phyloP scores from a whole-genome alignment of 2,329 filamentous ascomycete species.

The Aspergillus sp. region DNA sequence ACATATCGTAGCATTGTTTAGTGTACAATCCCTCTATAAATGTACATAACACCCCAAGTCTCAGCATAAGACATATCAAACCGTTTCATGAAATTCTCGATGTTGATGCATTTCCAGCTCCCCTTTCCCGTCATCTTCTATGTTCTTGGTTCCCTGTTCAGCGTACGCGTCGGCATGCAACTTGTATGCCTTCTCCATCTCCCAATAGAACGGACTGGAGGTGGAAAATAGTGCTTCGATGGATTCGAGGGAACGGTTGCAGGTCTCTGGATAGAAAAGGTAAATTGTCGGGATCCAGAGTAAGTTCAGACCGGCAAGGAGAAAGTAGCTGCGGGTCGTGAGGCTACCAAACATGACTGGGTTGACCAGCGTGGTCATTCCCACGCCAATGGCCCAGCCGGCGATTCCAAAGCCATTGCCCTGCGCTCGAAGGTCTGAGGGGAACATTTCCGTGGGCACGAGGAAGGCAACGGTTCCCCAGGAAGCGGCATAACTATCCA shows the following conservation, averaged over 20 bases:
- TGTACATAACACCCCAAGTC: not conserved
- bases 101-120: not conserved
- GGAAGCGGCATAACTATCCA: constrained; percentile 38
- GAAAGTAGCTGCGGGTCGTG: constrained; percentile 43
- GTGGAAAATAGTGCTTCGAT: constrained; percentile 45
- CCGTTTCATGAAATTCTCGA: not conserved
- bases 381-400: constrained; percentile 52
- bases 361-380: constrained; percentile 47
- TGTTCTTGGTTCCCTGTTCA: not conserved
- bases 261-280: constrained; percentile 49
- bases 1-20: not conserved
- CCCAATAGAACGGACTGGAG: constrained; percentile 38
- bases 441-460: constrained; percentile 50
- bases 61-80: not conserved
- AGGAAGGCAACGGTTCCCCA: constrained; percentile 47
- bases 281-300: constrained; percentile 45
- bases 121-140: not conserved
- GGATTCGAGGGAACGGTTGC: constrained; percentile 43
- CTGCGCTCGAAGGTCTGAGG: constrained; percentile 49
- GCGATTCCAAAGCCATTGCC: constrained; percentile 53
- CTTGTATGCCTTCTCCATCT: constrained; percentile 38
- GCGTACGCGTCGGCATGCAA: constrained; percentile 19
- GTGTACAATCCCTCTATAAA: not conserved
- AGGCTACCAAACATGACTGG: constrained; percentile 45
- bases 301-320: constrained; percentile 46